Base-by-base conservation (phyloP, 768 basidiomycete species). In the Boletus sp. region DNA sequence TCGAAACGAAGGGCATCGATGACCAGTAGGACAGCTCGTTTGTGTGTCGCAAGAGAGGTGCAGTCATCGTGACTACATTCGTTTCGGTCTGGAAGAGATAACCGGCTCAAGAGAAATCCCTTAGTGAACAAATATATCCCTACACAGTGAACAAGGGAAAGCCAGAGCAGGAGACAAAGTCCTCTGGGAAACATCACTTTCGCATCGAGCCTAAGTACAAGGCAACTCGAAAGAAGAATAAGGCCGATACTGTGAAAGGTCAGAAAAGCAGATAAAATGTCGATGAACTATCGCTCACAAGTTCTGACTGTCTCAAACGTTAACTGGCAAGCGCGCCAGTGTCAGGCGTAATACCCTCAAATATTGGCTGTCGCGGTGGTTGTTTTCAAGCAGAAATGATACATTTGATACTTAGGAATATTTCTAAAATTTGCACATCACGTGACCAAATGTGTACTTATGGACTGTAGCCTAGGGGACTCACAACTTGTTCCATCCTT, bases 1-100 rank as follows among this genome's bases (percentile, higher is more conserved):
- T 99, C 96, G 66, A 94, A 95, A 3, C 97, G 89, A 24, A 99
- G 78, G 0, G 96, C 82, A 71, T 98, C 97, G 62, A 99, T 90
- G 52, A 98, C 82, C 60, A 99, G 79, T 40, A 97, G 57, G 29
- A 98, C 80, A 7, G 91, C 90, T 61, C 90, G 85, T 59, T 81
- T 80, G 77, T 95, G 90, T 1, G 89, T 91, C 1, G 85, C 79
- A 7, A 73, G 61, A 5, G 61, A 64, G 15, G 56, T 50, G 7
- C 57, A 20, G 71, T 66, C 8, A 86, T 74, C 9, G 79, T 80
- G n/a, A 88, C 80, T 11, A 83, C 88, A 52, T 93, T 79, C 20
- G 18, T 51, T 60, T 50, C 61, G 58, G 57, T 72, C 55, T 42
- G 64, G 65, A 40, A 72, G 71, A 47, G 72, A 66, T 8, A 73